phyloP scores from a whole-genome alignment of 176 grass and related monocot species.

The Hordeum marinum region DNA sequence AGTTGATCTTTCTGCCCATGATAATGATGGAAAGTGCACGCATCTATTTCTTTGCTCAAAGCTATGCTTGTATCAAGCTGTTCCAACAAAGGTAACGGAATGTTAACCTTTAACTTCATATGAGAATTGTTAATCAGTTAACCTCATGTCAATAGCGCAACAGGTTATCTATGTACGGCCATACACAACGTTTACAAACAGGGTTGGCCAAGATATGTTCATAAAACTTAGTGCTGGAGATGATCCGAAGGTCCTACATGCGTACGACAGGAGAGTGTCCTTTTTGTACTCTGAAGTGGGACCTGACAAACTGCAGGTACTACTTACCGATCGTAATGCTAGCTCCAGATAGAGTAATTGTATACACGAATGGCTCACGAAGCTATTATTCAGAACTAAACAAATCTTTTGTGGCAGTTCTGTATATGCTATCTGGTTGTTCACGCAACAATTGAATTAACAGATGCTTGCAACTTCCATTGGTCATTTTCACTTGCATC shows the following conservation, averaged over 20 bases:
- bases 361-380: constrained; percentile 18
- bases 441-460: not conserved
- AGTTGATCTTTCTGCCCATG: constrained; percentile 77
- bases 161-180: constrained; percentile 89
- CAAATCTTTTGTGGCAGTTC: not conserved
- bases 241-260: constrained; percentile 59
- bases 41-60: constrained; percentile 84
- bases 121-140: constrained; percentile 11
- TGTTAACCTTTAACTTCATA: constrained; percentile 17
- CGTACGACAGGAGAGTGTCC: constrained; percentile 70
- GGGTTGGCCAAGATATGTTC: constrained; percentile 72
- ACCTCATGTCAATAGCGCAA: constrained; percentile 27
- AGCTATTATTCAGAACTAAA: constrained; percentile 15
- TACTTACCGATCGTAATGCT: constrained; percentile 19
- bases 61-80: constrained; percentile 85
- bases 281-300: constrained; percentile 67
- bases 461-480: not conserved
- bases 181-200: constrained; percentile 95
- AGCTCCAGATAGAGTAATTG: not conserved
- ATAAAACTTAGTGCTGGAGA: constrained; percentile 70
- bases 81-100: constrained; percentile 87
- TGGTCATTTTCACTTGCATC: not conserved
- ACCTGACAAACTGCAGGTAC: constrained; percentile 78
- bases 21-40: constrained; percentile 63
- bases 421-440: not conserved